Evolutionary conservation across 495 filamentous ascomycete species (phyloP).

Genomic region (Penicillium crystallinum): DNA sequence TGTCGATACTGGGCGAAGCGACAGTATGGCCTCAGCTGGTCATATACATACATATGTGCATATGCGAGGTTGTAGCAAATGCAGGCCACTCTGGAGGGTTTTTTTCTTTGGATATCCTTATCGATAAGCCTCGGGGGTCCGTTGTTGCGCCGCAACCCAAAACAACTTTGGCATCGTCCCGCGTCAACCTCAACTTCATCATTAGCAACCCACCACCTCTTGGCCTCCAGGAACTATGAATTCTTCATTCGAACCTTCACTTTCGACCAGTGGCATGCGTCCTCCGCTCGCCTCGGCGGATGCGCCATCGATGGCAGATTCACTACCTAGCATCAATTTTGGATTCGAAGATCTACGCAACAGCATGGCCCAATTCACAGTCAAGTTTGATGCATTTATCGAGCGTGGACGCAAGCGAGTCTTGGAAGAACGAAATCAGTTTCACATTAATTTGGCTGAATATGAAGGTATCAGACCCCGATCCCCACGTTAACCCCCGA

Average conservation of each 20-base stretch:
- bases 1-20: constrained; percentile 27
- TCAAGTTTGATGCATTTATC: constrained; percentile 89
- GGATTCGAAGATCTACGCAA: constrained; percentile 94
- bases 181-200: constrained; percentile 3
- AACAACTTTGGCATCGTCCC: constrained; percentile 10
- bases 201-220: background rate
- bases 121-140: constrained; percentile 15
- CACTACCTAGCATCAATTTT: constrained; percentile 86
- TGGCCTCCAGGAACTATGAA: constrained; percentile 6
- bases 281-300: constrained; percentile 55
- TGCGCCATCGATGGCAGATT: constrained; percentile 67
- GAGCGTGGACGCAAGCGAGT: constrained; percentile 83
- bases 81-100: background rate
- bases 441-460: constrained; percentile 83
- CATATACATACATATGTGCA: background rate
- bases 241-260: constrained; percentile 68
- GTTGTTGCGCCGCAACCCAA: constrained; percentile 33
- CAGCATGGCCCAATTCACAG: constrained; percentile 90
- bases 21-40: background rate
- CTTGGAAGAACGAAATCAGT: constrained; percentile 88
- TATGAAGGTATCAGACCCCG: constrained; percentile 60
- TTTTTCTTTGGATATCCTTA: constrained; percentile 24
- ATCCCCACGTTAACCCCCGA: background rate
- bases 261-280: constrained; percentile 70
- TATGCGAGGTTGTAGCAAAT: background rate